Evolutionary conservation across 257 asterid species (phyloP).

Genomic region (Handroanthus guayacan): DNA sequence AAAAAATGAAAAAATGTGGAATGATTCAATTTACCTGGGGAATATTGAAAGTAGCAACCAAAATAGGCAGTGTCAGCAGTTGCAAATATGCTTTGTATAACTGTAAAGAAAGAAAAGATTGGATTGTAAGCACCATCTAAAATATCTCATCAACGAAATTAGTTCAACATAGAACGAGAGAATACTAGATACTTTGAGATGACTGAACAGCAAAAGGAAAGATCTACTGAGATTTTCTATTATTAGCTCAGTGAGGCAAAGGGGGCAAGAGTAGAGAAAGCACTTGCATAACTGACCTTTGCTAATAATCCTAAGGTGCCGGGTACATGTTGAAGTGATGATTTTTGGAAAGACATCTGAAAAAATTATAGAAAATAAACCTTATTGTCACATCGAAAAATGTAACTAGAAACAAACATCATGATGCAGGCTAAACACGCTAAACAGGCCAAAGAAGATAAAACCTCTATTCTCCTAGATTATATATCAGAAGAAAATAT

Average conservation of each 20-base stretch:
- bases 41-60: slow-evolving; percentile 62
- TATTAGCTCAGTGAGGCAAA: slow-evolving; percentile 16
- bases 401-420: slow-evolving; percentile 17
- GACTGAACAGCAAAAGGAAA: background rate
- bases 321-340: slow-evolving; percentile 52
- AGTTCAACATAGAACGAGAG: slow-evolving; percentile 7
- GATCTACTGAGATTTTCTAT: slow-evolving; percentile 21
- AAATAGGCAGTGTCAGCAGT: slow-evolving; percentile 68
- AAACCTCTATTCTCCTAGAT: slow-evolving; percentile 4
- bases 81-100: slow-evolving; percentile 68
- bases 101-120: slow-evolving; percentile 48
- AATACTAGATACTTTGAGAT: slow-evolving; percentile 10
- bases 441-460: background rate
- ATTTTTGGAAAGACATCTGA: slow-evolving; percentile 66
- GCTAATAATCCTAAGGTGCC: slow-evolving; percentile 61
- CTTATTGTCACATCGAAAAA: slow-evolving; percentile 20
- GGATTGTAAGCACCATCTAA: slow-evolving; percentile 32
- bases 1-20: too few relatives aligned
- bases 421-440: slow-evolving; percentile 16
- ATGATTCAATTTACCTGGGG: slow-evolving; percentile 71
- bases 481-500: slow-evolving; percentile 22
- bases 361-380: slow-evolving; percentile 38
- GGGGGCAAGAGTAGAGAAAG: background rate
- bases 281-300: slow-evolving; percentile 54
- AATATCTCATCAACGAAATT: slow-evolving; percentile 25